Percentiles rank a stretch among this genome's conserved stretches.
phyloP scores from a whole-genome alignment of 2,329 filamentous ascomycete genomes.

The Stemphylium vesicarium region DNA sequence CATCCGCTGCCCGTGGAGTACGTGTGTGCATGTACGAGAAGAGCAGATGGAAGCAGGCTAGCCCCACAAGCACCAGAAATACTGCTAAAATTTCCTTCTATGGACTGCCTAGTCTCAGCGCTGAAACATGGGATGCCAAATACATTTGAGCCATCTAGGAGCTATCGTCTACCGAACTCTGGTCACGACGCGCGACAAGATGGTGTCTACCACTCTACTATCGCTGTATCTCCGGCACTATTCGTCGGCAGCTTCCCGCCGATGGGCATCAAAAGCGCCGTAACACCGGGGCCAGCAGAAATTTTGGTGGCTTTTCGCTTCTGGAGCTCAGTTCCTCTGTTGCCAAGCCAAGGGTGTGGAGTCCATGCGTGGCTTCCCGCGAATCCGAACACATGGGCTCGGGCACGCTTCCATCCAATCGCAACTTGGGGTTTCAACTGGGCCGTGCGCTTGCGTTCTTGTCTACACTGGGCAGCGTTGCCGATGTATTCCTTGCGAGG shows the following conservation, averaged over 20 bases:
- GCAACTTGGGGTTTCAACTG: neutral
- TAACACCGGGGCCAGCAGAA: constrained; percentile 16
- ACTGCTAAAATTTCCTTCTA: constrained; percentile 8
- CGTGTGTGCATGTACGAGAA: neutral
- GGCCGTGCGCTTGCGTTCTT: constrained; percentile 1
- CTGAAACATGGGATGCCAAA: constrained; percentile 18
- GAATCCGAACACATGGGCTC: constrained; percentile 16
- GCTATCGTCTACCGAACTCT: constrained; percentile 1
- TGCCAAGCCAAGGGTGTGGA: constrained; percentile 9
- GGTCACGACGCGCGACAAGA: constrained; percentile 4
- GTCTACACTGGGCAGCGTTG: constrained; percentile 6
- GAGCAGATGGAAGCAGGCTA: constrained; percentile 3
- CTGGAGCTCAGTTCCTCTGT: constrained; percentile 1
- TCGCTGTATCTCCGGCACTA: constrained; percentile 9
- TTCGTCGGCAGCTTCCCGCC: neutral
- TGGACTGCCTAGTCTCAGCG: neutral
- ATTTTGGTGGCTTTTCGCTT: constrained; percentile 9
- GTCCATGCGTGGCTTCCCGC: constrained; percentile 16
- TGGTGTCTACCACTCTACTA: constrained; percentile 2
- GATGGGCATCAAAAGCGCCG: constrained; percentile 1
- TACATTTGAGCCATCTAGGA: constrained; percentile 4
- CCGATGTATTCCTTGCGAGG: constrained; percentile 4
- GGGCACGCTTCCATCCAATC: constrained; percentile 14
- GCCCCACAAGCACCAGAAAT: constrained; percentile 10
- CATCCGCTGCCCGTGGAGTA: neutral